These are phyloP conservation scores for Silene latifolia DNA, from an alignment of 148 eudicot genomes.

Conservation along the genomic window DNA sequence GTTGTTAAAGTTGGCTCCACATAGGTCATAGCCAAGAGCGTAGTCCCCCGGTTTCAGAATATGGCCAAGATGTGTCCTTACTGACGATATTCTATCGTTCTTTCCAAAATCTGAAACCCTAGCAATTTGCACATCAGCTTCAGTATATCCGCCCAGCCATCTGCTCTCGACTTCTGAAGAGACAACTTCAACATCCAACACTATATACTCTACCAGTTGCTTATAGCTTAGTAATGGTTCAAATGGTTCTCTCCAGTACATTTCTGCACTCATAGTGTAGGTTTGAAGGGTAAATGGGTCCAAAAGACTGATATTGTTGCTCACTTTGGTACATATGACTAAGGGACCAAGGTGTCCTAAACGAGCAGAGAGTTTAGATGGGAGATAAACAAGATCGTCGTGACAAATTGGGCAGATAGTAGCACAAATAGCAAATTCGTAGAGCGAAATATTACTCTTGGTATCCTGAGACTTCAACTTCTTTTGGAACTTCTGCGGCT, in stretches of 20 bases:
- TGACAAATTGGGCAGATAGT: constrained; percentile 17
- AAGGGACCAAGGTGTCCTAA: constrained; percentile 17
- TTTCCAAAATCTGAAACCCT: constrained; percentile 25
- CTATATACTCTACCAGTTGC: constrained; percentile 16
- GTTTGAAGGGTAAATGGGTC: constrained; percentile 17
- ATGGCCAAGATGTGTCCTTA: constrained; percentile 51
- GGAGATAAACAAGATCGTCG: constrained; percentile 20
- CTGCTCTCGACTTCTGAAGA: constrained; percentile 16
- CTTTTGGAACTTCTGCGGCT: not conserved
- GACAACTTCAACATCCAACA: constrained; percentile 13
- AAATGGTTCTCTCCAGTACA: constrained; percentile 27
- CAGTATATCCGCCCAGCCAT: constrained; percentile 5
- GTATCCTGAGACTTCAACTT: constrained; percentile 16
- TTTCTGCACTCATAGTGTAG: not conserved
- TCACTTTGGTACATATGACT: constrained; percentile 16
- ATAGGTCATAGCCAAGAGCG: constrained; percentile 65
- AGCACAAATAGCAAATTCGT: constrained; percentile 7
- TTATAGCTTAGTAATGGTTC: constrained; percentile 13
- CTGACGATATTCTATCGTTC: constrained; percentile 12
- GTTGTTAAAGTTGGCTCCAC: constrained; percentile 46
- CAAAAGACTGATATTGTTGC: constrained; percentile 9
- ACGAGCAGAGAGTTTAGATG: not conserved
- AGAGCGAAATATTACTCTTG: constrained; percentile 6
- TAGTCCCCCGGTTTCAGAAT: constrained; percentile 50
- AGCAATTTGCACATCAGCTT: constrained; percentile 22